A percentile compares a stretch with the other conserved stretches of the same genome.
Evolutionary conservation across 306 rosid genomes (phyloP).

Genomic region (Begonia peltatifolia): DNA sequence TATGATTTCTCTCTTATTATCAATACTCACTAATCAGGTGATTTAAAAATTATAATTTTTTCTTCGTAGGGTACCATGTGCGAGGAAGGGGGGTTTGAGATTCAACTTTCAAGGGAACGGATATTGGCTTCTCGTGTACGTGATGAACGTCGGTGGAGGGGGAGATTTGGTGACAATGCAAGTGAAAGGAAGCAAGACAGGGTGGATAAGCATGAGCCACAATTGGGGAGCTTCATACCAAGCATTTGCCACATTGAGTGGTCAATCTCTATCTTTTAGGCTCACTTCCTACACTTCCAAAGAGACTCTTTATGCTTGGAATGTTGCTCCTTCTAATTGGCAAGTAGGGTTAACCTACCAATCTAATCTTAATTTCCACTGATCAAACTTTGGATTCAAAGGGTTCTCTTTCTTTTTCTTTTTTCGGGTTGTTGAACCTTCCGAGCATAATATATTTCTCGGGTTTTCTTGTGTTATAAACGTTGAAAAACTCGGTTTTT

Average conservation of each 20-base stretch:
- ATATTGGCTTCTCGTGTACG: constrained; percentile 78
- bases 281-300: constrained; percentile 59
- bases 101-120: constrained; percentile 80
- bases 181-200: constrained; percentile 73
- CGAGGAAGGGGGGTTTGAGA: constrained; percentile 36
- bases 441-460: too few relatives aligned
- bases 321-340: constrained; percentile 76
- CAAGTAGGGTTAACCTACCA: constrained; percentile 44
- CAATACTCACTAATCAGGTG: too few relatives aligned
- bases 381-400: background rate
- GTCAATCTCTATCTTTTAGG: constrained; percentile 68
- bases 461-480: too few relatives aligned
- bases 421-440: background rate
- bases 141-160: constrained; percentile 85
- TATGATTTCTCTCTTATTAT: too few relatives aligned
- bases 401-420: background rate
- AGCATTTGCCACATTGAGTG: constrained; percentile 55
- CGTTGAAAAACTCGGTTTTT: too few relatives aligned
- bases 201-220: constrained; percentile 85
- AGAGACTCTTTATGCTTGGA: constrained; percentile 51
- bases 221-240: constrained; percentile 97
- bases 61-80: constrained; percentile 49
- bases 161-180: constrained; percentile 62
- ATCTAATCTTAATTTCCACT: constrained; percentile 39
- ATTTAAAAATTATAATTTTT: background rate